These are phyloP conservation scores for Nadsonia commutata DNA, from an alignment of 1,139 yeast species.

Conservation along the genomic window DNA sequence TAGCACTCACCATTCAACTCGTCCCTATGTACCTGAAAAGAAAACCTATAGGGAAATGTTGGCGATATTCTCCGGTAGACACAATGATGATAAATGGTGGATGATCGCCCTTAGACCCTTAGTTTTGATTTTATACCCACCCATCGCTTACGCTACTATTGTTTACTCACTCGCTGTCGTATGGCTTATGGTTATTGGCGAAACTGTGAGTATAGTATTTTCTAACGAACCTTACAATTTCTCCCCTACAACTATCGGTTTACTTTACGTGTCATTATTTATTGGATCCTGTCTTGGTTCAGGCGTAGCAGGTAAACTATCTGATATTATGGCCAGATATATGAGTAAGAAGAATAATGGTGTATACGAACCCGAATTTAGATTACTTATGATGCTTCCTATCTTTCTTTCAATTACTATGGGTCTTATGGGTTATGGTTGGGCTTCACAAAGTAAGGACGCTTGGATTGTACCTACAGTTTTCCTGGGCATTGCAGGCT, in stretches of 20 bases:
- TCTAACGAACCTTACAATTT: slow-evolving; percentile 32
- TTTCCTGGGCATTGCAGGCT: slow-evolving; percentile 40
- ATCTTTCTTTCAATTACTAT: slow-evolving; percentile 32
- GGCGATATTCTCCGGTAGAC: slow-evolving; percentile 30
- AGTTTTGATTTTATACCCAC: slow-evolving; percentile 36
- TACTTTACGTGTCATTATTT: slow-evolving; percentile 43
- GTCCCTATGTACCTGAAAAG: slow-evolving; percentile 6
- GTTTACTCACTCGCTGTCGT: slow-evolving; percentile 45
- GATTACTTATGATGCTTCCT: slow-evolving; percentile 41
- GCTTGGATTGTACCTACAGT: slow-evolving; percentile 47
- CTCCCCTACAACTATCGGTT: slow-evolving; percentile 36
- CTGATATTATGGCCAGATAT: slow-evolving; percentile 31
- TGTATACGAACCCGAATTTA: slow-evolving; percentile 48
- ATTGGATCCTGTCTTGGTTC: slow-evolving; percentile 47
- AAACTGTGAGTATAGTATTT: slow-evolving; percentile 39
- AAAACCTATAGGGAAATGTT: slow-evolving; percentile 16
- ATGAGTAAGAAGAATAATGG: slow-evolving; percentile 32
- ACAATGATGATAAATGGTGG: slow-evolving; percentile 39
- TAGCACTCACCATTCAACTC: slow-evolving; percentile 9
- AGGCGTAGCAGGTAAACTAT: slow-evolving; percentile 34
- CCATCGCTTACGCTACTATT: slow-evolving; percentile 38
- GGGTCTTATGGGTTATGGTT: slow-evolving; percentile 51
- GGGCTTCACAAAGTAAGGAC: slow-evolving; percentile 36
- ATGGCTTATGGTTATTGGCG: slow-evolving; percentile 49
- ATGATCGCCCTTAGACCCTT: slow-evolving; percentile 45